These are phyloP conservation scores for Meredithiella fracta DNA, from an alignment of 2,329 filamentous ascomycete species.

Conservation along the genomic window DNA sequence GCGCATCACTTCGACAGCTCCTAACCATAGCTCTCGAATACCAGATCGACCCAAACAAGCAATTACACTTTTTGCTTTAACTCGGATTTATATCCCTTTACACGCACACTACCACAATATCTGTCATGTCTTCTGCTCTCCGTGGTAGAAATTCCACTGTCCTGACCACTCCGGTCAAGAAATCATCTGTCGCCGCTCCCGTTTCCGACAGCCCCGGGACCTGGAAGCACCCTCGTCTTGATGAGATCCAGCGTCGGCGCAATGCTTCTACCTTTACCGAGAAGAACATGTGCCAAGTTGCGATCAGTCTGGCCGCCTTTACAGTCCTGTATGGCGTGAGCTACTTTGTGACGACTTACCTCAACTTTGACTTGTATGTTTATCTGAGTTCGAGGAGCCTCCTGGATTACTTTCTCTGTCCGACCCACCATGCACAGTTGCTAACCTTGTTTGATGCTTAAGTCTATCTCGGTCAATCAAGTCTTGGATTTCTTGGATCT, in stretches of 20 bases:
- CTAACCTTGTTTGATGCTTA: background rate
- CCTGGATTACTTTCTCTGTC: too few relatives aligned
- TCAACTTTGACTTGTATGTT: conserved; percentile 26
- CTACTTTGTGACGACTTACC: conserved; percentile 22
- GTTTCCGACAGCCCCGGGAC: conserved; percentile 49
- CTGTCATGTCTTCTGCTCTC: conserved; percentile 2
- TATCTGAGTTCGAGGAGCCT: too few relatives aligned
- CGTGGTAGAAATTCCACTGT: conserved; percentile 1
- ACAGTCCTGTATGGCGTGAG: conserved; percentile 24
- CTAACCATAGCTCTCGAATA: background rate
- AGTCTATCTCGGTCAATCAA: conserved; percentile 10
- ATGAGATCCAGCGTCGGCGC: conserved; percentile 72
- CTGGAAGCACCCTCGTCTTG: conserved; percentile 78
- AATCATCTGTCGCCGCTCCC: conserved; percentile 21
- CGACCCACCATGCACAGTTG: too few relatives aligned
- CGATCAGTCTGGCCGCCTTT: conserved; percentile 45
- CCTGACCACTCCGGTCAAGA: conserved; percentile 26
- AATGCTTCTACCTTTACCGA: conserved; percentile 64
- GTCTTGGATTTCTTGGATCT: conserved; percentile 23
- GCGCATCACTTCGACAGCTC: background rate
- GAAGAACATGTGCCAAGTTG: conserved; percentile 53
- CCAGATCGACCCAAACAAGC: background rate
- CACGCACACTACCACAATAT: background rate
- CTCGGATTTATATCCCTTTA: background rate
- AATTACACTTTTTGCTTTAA: background rate